phyloP scores from a whole-genome alignment of 2,329 filamentous ascomycete species.

The Cryphonectria japonica region DNA sequence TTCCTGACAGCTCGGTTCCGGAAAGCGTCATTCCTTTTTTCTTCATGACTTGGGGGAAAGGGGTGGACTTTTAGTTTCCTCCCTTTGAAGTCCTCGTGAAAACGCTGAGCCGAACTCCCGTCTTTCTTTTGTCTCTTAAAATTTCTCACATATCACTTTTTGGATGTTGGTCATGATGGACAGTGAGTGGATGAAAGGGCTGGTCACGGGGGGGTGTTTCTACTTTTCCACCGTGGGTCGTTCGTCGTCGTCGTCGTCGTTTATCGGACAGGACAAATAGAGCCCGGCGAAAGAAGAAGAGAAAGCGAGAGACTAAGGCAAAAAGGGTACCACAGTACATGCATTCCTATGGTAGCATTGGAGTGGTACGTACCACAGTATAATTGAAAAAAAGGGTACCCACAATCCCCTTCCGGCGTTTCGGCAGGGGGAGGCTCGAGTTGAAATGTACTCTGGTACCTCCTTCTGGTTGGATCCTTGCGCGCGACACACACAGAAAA shows the following conservation, averaged over 20 bases:
- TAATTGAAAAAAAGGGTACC: not conserved
- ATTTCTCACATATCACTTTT: not conserved
- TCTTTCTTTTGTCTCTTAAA: not conserved
- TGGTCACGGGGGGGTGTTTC: no score
- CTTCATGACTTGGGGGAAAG: no score
- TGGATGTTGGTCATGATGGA: not conserved
- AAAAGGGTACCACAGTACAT: not conserved
- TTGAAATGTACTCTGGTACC: not conserved
- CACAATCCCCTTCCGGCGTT: not conserved
- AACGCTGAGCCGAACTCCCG: not conserved
- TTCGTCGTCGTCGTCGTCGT: not conserved
- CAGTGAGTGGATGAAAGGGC: not conserved
- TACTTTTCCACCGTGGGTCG: not conserved
- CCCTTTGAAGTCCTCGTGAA: not conserved
- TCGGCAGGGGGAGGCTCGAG: constrained; percentile 8
- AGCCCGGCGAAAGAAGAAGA: not conserved
- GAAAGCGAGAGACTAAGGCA: not conserved
- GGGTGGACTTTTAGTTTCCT: no score
- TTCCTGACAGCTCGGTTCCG: not conserved
- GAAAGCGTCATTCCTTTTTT: not conserved
- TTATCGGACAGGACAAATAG: not conserved
- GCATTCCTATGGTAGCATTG: not conserved
- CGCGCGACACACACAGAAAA: constrained; percentile 16
- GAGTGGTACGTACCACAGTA: not conserved
- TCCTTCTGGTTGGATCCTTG: constrained; percentile 7